Evolutionary conservation across 768 basidiomycete species (phyloP), one percentile per base, ranked within the genome.

Genomic region (Hygrocybe coccinea): DNA sequence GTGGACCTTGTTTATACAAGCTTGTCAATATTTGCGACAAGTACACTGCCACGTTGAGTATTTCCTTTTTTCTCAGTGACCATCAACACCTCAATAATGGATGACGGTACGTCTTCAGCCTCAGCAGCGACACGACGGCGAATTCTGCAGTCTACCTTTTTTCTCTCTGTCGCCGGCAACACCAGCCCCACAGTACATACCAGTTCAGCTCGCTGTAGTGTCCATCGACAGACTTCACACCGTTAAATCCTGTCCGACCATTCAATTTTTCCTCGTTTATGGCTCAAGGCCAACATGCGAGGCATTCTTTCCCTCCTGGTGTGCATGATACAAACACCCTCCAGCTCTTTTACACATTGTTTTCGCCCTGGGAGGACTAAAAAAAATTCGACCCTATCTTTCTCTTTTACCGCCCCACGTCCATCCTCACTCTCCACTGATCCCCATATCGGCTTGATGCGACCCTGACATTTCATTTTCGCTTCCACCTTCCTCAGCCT

Each of bases 21-120:
- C 29, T 29, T 29, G 29, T 29, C 29, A 29, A 29, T 29, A 8
- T 29, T 29, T 29, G 29, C 8, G 8, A 29, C 29, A 29, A 29
- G 8, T 3, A 29, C 29, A 29, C 29, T 29, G 29, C 29, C 29
- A 29, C 29, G 3, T 8, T 8, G 29, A 29, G n/a, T n/a, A n/a
- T 29, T 4, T 29, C 8, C 29, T 29, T 29, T 29, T 8, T 29
- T 29, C 29, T 4, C n/a, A n/a, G n/a, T n/a, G 29, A 17, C 44
- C 17, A 46, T 22, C 21, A 19, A n/a, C 7, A 41, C 39, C 51
- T 53, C 72, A 73, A 64, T 60, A 64, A 78, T 79, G 77, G 77
- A 79, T 76, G 76, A 87, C 84, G 86, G 86, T 87, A 87, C 86
- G 86, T 87, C 76, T 69, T 79, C 86, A 86, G 78, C 85, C 85